Conservation (phyloP, 306 rosid genomes). For the Trifolium repens region DNA sequence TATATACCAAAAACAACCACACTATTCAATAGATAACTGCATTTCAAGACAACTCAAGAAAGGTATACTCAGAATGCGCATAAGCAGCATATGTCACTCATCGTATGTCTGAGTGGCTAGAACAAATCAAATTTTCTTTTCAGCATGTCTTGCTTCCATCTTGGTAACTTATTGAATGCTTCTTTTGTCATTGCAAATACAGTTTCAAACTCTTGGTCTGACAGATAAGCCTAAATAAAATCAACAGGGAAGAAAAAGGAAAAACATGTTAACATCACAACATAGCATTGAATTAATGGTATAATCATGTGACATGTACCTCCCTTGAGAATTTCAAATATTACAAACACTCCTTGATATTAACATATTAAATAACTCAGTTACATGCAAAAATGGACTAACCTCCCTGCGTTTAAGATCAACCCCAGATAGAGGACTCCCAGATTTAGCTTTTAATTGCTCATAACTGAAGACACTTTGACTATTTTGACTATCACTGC, state of each 20-base stretch:
- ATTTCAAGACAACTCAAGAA: too few species aligned
- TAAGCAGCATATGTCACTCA: conserved; percentile 43
- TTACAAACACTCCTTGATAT: too few species aligned
- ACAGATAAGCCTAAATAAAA: conserved; percentile 74
- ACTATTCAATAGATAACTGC: too few species aligned
- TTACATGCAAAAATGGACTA: conserved; percentile 38
- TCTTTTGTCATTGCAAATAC: conserved; percentile 78
- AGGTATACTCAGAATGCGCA: too few species aligned
- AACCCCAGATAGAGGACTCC: conserved; percentile 77
- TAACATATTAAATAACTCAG: too few species aligned
- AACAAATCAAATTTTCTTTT: conserved; percentile 88
- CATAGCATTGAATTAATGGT: background rate
- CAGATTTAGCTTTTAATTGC: conserved; percentile 86
- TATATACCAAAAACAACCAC: too few species aligned
- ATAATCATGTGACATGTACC: conserved; percentile 7
- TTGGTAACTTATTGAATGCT: conserved; percentile 82
- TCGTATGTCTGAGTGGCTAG: conserved; percentile 46
- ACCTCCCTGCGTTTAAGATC: conserved; percentile 96
- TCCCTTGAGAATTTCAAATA: too few species aligned
- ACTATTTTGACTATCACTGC: conserved; percentile 51
- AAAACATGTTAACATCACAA: conserved; percentile 34
- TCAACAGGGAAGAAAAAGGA: conserved; percentile 35
- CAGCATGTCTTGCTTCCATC: conserved; percentile 99
- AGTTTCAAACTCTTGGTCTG: conserved; percentile 75
- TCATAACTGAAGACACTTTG: conserved; percentile 66